Evolutionary conservation across 495 filamentous ascomycete genomes (phyloP), one percentile per base, ranked within the genome.

Genomic region (Bombardia bombarda): DNA sequence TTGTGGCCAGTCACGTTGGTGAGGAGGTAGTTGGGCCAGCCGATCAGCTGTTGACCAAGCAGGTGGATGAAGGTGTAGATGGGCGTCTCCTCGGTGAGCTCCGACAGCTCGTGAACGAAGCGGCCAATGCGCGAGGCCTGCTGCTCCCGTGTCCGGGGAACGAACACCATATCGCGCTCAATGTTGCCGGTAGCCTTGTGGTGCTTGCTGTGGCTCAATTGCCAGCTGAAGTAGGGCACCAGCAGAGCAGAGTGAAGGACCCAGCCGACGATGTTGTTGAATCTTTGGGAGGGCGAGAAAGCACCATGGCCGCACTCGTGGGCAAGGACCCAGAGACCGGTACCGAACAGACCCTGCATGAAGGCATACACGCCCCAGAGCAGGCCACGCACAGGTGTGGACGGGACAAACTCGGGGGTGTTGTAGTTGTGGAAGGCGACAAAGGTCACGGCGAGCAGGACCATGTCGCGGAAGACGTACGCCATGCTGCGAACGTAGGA

Each of bases 101-200:
- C 92, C 34, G 74, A 60, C 39, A 98, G 63, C 61, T 96, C 86
- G 60, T 95, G 83, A 40, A 75, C 67, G 42, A 86, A 49, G 47
- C 70, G 73, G 53, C 86, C 86, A 45, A 87, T 49, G 33, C 79
- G 79, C 38, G 71, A 76, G 24, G 86, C 85, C 52, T 83, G 85
- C 60, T 82, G 61, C 37, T 87, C 75, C 26, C 88, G 79, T 44
- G 86, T 88, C 70, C 84, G 86, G 26, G 92, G 92, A 3, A 95
- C 73, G 68, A 95, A 95, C 45, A 96, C 92, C 88, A 96, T 96
- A 67, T 98, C 92, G 52, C 89, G 86, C 61, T 90, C 87, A 53
- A 98, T 72, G 75, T 98, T 77, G 47, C 89, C 92, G 31, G 92
- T 98, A 38, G 88, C 87, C 74, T 96, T 90, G 77, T 94, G 87